Evolutionary conservation across 768 basidiomycete genomes (phyloP), one percentile per base, ranked within the genome.

Genomic region (Cyathus striatus): DNA sequence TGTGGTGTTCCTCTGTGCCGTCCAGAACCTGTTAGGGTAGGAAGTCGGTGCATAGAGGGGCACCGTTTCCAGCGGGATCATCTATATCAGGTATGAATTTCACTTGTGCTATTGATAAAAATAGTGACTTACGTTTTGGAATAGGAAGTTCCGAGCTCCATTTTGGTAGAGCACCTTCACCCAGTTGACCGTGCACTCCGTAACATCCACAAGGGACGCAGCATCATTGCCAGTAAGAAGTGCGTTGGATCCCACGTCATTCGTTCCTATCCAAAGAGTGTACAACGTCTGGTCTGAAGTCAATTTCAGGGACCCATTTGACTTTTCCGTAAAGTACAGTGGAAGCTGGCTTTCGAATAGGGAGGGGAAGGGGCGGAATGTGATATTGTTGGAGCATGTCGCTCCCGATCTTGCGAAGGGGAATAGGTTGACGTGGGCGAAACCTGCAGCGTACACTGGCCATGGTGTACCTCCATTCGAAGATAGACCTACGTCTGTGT

Each of bases 181-280:
- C 73, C 78, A 83, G 37, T 79, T 72, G 3, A 84, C 61, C 55
- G 76, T 76, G 51, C 83, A 84, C 14, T 54, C 54, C 16, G 74
- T 68, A 0, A 79, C 78, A 38, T 82, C 68, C 6, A 82, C 79
- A 41, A 85, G 56, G 1, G 76, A 81, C 13, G 78, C 77, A 43
- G 59, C 44, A 42, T 70, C 66, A 16, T 64, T 63, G 1, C 79
- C 80, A 0, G 77, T 79, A 9, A 84, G 48, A 23, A 85, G 62
- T 4, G 75, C 70, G 37, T 65, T 66, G 9, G 55, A 68, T 1
- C 83, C 83, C 3, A 85, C 67, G 52, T 85, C 83, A 47, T 78
- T 79, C 3, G 79, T 80, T 12, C 83, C 81, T 45, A 84, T 79
- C 82, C 83, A 86, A 5, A 84, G 63, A 1, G 78, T 76, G 54